These are phyloP conservation scores for Aurantiochytrium sp. DNA, from an alignment of 108 stramenopile species.

Conservation along the genomic window DNA sequence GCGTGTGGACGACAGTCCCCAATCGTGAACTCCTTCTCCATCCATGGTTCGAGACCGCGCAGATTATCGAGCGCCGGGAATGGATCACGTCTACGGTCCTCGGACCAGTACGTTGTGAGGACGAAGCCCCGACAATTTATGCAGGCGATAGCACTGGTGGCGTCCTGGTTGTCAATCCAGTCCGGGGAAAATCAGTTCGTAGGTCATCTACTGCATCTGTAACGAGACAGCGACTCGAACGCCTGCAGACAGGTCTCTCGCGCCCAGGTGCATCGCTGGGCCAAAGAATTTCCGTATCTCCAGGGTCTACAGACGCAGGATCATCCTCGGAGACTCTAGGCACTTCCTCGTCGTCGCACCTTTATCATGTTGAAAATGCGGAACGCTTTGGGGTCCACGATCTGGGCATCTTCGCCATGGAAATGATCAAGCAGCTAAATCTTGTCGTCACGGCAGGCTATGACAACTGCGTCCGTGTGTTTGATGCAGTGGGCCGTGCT, in stretches of 20 bases:
- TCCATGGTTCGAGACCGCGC: not conserved
- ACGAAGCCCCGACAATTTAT: not conserved
- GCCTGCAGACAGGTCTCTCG: not conserved
- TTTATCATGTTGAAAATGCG: not conserved
- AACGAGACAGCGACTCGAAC: not conserved
- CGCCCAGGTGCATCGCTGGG: too few relatives aligned
- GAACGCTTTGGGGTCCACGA: not conserved
- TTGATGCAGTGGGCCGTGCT: not conserved
- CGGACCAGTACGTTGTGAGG: not conserved
- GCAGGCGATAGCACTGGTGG: not conserved
- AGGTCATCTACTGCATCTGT: not conserved
- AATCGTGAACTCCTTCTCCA: not conserved
- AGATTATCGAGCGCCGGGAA: not conserved
- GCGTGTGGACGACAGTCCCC: not conserved
- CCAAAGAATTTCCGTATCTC: too few relatives aligned
- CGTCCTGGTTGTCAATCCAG: not conserved
- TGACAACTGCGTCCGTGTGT: not conserved
- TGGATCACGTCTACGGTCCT: not conserved
- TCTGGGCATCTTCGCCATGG: not conserved
- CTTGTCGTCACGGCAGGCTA: not conserved
- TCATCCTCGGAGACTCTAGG: too few relatives aligned
- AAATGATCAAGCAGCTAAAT: not conserved
- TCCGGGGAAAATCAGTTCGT: not conserved
- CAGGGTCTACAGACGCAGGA: too few relatives aligned
- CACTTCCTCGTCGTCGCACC: too few relatives aligned